Percentiles rank a stretch among this genome's conserved stretches.
phyloP scores from a whole-genome alignment of 208 protist genomes.

The Acanthamoeba lugdunensis region DNA sequence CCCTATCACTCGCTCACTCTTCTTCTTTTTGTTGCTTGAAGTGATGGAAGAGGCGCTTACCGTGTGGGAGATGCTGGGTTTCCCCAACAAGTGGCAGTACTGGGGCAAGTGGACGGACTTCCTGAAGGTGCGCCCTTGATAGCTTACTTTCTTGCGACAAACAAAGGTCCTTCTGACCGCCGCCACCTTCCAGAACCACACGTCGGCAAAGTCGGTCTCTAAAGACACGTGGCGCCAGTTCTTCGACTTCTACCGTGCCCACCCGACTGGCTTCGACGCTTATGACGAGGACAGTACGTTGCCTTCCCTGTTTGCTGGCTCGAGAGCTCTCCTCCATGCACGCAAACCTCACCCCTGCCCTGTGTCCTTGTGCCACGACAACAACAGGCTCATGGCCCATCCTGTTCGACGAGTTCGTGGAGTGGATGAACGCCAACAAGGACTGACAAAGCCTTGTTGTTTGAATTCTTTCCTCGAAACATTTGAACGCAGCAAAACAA shows the following conservation, averaged over 20 bases:
- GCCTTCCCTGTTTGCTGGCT: neutral
- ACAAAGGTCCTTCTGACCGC: neutral
- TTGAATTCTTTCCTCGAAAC: neutral
- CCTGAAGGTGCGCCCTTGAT: neutral
- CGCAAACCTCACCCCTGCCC: neutral
- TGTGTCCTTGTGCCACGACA: neutral
- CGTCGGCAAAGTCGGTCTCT: slow-evolving; percentile 37
- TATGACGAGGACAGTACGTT: slow-evolving; percentile 57
- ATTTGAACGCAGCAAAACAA: neutral
- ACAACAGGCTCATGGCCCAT: slow-evolving; percentile 22
- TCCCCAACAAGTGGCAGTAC: neutral
- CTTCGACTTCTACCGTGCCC: slow-evolving; percentile 13
- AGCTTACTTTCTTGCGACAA: neutral
- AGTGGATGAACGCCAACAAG: slow-evolving; percentile 47
- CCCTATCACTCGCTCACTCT: neutral
- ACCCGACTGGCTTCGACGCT: neutral
- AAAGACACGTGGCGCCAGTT: slow-evolving; percentile 60
- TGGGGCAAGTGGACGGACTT: slow-evolving; percentile 33
- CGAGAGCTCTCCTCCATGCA: neutral
- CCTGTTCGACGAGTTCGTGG: slow-evolving; percentile 59
- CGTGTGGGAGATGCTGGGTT: slow-evolving; percentile 49
- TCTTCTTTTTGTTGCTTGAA: neutral
- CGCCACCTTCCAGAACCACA: neutral
- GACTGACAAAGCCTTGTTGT: neutral
- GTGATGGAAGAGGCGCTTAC: neutral